phyloP scores from a whole-genome alignment of 306 rosid species.

The Chamaecrista fasciculata region DNA sequence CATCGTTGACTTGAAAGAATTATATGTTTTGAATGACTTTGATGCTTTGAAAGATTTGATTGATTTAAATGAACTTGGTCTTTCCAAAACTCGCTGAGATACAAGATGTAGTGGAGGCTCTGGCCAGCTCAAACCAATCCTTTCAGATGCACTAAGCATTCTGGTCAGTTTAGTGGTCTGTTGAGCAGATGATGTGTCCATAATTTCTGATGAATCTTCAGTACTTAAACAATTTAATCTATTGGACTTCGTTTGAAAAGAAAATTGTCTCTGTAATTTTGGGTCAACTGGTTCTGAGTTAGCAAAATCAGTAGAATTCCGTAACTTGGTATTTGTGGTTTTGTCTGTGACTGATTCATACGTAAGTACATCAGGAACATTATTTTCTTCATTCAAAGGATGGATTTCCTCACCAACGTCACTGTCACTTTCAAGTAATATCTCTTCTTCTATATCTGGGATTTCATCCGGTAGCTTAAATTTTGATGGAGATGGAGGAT shows the following conservation, averaged over 20 bases:
- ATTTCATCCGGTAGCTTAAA: conserved; percentile 67
- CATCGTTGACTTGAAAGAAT: conserved; percentile 66
- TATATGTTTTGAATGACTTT: conserved; percentile 59
- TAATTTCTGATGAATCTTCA: conserved; percentile 36
- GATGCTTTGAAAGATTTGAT: conserved; percentile 62
- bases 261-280: conserved; percentile 45
- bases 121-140: conserved; percentile 97
- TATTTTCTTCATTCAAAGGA: conserved; percentile 64
- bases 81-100: conserved; percentile 59
- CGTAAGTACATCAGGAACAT: conserved; percentile 35
- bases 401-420: conserved; percentile 87
- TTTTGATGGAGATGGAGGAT: conserved; percentile 98
- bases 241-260: conserved; percentile 58
- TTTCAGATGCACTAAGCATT: conserved; percentile 88
- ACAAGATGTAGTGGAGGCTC: conserved; percentile 80
- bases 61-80: conserved; percentile 68
- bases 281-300: conserved; percentile 28
- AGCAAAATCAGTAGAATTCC: conserved; percentile 38
- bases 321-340: conserved; percentile 23
- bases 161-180: conserved; percentile 51
- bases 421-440: conserved; percentile 72
- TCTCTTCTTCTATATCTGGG: conserved; percentile 82
- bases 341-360: conserved; percentile 27
- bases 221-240: conserved; percentile 46
- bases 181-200: conserved; percentile 45